Evolutionary conservation across 495 filamentous ascomycete species (phyloP).

Genomic region (Penicillium egyptiacum): DNA sequence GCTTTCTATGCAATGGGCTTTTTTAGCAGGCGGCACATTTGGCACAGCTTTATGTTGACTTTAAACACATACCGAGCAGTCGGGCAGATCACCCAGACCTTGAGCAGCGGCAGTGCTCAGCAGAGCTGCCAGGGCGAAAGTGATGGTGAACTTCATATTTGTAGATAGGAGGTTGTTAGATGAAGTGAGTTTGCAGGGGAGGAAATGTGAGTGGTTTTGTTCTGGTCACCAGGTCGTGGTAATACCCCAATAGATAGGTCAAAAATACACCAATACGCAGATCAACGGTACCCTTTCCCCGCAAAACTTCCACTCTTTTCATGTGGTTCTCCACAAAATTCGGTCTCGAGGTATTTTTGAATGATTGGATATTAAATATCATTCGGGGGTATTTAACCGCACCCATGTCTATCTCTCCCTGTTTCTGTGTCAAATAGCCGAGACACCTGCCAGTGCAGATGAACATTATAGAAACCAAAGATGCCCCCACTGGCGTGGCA

Average conservation of each 20-base stretch:
- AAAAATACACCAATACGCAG: neutral
- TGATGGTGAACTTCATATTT: slow-evolving; percentile 42
- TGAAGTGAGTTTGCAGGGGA: neutral
- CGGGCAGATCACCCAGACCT: slow-evolving; percentile 45
- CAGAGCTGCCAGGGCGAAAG: slow-evolving; percentile 33
- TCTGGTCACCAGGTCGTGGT: slow-evolving; percentile 3
- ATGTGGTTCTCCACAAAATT: slow-evolving; percentile 1
- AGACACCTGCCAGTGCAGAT: slow-evolving; percentile 6
- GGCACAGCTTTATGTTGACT: neutral
- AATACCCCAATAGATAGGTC: slow-evolving; percentile 1
- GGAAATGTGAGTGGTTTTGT: neutral
- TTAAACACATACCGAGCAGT: slow-evolving; percentile 45
- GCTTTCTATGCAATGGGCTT: slow-evolving; percentile 39
- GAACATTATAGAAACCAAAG: slow-evolving; percentile 15
- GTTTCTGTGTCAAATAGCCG: slow-evolving; percentile 1
- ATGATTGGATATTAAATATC: neutral
- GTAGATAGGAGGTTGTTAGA: slow-evolving; percentile 1
- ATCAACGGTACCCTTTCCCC: neutral
- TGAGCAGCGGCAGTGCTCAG: slow-evolving; percentile 42
- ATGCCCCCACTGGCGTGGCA: slow-evolving; percentile 15
- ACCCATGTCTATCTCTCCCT: neutral
- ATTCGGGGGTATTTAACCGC: neutral
- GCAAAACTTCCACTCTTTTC: neutral
- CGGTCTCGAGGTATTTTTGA: neutral
- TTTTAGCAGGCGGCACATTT: slow-evolving; percentile 4